phyloP scores from a whole-genome alignment of 2,329 filamentous ascomycete species.

The Scedosporium dehoogii region DNA sequence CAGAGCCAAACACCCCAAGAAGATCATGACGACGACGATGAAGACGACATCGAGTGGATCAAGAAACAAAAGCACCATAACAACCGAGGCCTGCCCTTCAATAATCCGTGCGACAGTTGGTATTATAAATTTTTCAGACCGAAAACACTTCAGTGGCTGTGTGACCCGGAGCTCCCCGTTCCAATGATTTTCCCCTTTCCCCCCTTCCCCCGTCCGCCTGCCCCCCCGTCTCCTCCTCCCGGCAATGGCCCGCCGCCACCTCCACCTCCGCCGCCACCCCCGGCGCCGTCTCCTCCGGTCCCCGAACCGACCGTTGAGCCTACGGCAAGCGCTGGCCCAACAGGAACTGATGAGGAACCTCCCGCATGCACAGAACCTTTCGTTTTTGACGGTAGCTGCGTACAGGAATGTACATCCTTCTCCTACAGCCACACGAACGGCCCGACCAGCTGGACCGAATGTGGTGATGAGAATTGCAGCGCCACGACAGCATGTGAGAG shows the following conservation, averaged over 20 bases:
- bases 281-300: neutral
- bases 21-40: neutral
- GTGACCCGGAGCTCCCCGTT: neutral
- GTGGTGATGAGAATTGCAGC: neutral
- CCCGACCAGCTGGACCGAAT: slow-evolving; percentile 2
- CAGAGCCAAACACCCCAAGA: neutral
- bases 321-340: neutral
- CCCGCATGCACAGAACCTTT: neutral
- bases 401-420: slow-evolving; percentile 3
- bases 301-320: neutral
- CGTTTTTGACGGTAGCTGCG: slow-evolving; percentile 1
- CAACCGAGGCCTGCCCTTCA: neutral
- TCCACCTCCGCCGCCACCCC: neutral
- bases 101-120: neutral
- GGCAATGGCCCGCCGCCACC: neutral
- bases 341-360: neutral
- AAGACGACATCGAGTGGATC: neutral
- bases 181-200: neutral
- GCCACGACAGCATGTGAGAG: neutral
- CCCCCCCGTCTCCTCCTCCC: neutral
- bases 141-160: neutral
- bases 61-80: neutral
- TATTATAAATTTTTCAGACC: neutral
- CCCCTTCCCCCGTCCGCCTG: neutral
- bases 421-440: neutral